phyloP scores from a whole-genome alignment of 176 grass and related monocot species.

The Paspalum notatum region DNA sequence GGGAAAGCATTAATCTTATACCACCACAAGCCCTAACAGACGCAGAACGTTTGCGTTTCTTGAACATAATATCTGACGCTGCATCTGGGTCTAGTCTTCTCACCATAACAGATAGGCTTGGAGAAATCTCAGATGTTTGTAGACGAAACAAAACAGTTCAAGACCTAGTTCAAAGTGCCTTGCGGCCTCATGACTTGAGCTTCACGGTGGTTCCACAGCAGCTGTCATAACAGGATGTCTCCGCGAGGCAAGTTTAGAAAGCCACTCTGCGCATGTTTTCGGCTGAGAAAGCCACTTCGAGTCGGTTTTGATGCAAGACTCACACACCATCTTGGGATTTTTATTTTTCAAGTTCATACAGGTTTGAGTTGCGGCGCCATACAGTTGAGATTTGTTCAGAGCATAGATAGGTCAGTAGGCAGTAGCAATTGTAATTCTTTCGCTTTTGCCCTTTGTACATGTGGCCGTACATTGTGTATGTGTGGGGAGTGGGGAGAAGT shows the following conservation, averaged over 20 bases:
- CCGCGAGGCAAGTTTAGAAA: constrained; percentile 15
- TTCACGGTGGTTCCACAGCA: constrained; percentile 48
- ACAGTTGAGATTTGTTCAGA: constrained; percentile 57
- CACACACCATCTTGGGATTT: constrained; percentile 31
- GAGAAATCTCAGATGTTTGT: constrained; percentile 93
- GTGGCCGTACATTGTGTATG: constrained; percentile 43
- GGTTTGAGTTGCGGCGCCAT: constrained; percentile 52
- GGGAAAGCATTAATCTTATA: constrained; percentile 70
- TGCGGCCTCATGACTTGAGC: constrained; percentile 81
- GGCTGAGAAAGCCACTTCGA: constrained; percentile 13
- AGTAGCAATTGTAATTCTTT: constrained; percentile 54
- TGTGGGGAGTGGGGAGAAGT: constrained; percentile 29
- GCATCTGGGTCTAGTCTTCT: constrained; percentile 66
- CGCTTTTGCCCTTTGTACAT: constrained; percentile 45
- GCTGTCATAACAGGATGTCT: constrained; percentile 11
- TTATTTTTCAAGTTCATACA: constrained; percentile 37
- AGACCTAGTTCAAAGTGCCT: constrained; percentile 87
- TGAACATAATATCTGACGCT: constrained; percentile 77
- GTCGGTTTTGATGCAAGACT: constrained; percentile 28
- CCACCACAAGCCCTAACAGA: constrained; percentile 85
- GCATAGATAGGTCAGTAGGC: constrained; percentile 53
- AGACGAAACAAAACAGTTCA: constrained; percentile 82
- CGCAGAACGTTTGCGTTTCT: constrained; percentile 71
- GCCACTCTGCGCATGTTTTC: constrained; percentile 18
- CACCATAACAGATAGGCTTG: constrained; percentile 56